These are phyloP conservation scores for Apiotrichum brassicae DNA, from an alignment of 1,284 basidiomycete species.

Conservation along the genomic window DNA sequence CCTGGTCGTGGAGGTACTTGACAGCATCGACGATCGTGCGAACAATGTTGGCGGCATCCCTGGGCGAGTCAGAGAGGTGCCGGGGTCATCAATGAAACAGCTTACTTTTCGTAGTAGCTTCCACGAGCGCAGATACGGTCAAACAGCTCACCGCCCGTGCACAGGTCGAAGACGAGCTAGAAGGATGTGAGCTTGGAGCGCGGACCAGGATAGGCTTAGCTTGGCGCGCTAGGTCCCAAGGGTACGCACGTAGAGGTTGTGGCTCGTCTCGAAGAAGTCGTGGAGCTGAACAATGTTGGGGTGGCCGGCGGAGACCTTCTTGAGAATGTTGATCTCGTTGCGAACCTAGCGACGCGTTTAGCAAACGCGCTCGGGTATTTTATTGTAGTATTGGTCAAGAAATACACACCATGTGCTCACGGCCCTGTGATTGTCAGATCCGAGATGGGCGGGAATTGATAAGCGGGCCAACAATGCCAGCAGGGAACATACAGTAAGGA, in stretches of 20 bases:
- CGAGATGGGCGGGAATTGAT: too few species aligned
- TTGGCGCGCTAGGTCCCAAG: too few species aligned
- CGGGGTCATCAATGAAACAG: background rate
- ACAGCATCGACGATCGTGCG: constrained; percentile 82
- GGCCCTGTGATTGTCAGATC: constrained; percentile 52
- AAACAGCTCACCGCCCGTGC: constrained; percentile 95
- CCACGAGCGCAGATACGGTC: constrained; percentile 97
- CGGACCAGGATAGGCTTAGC: background rate
- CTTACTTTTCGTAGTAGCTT: constrained; percentile 85
- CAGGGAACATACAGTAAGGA: constrained; percentile 64
- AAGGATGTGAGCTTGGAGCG: background rate
- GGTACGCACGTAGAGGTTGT: constrained; percentile 67
- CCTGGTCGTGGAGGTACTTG: constrained; percentile 83
- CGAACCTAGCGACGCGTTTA: constrained; percentile 58
- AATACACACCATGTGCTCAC: constrained; percentile 71
- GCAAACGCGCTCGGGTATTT: background rate
- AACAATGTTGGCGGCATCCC: constrained; percentile 84
- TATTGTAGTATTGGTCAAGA: too few species aligned
- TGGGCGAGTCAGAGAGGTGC: constrained; percentile 34
- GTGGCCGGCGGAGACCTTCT: constrained; percentile 87
- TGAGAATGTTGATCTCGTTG: constrained; percentile 94
- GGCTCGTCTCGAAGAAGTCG: constrained; percentile 96
- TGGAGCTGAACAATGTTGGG: constrained; percentile 82
- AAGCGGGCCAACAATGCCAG: too few species aligned
- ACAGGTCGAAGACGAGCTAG: constrained; percentile 84